Evolutionary conservation across 352 stramenopile genomes (phyloP).

Genomic region (Peronospora belbahrii): DNA sequence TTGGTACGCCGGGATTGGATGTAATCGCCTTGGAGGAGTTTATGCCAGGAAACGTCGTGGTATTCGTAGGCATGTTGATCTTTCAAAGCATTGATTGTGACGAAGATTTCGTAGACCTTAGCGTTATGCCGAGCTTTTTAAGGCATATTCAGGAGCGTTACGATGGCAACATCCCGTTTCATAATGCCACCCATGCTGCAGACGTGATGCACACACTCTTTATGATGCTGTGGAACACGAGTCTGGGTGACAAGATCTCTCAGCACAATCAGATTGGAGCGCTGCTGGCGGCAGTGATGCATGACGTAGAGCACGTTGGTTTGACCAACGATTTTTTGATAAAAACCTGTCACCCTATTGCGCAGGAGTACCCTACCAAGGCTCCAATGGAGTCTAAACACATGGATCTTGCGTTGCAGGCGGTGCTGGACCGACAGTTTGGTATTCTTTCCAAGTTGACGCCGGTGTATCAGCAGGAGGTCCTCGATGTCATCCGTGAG

Average conservation of each 20-base stretch:
- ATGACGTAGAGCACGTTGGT: conserved; percentile 74
- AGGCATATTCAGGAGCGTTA: conserved; percentile 58
- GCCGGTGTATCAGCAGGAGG: conserved; percentile 36
- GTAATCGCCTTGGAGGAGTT: conserved; percentile 64
- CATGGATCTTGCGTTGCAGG: conserved; percentile 42
- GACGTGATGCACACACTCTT: conserved; percentile 79
- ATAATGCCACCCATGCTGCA: conserved; percentile 73
- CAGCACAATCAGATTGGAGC: conserved; percentile 63
- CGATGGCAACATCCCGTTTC: conserved; percentile 60
- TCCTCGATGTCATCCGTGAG: conserved; percentile 49
- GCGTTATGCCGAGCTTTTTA: conserved; percentile 43
- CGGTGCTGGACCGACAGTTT: conserved; percentile 41
- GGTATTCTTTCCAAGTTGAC: conserved; percentile 52
- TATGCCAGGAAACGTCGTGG: conserved; percentile 48
- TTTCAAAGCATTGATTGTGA: conserved; percentile 54
- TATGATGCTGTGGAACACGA: conserved; percentile 53
- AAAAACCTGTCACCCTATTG: conserved; percentile 64
- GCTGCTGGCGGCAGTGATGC: conserved; percentile 69
- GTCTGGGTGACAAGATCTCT: conserved; percentile 41
- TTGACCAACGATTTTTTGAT: conserved; percentile 76
- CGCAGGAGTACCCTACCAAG: conserved; percentile 41
- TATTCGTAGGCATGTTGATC: conserved; percentile 67
- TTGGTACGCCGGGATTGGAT: conserved; percentile 63
- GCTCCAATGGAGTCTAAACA: conserved; percentile 80
- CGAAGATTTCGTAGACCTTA: conserved; percentile 47